A percentile compares a stretch with the other conserved stretches of the same genome.
Evolutionary conservation across 768 basidiomycete genomes (phyloP).

Genomic region (Rubroboletus satanas): DNA sequence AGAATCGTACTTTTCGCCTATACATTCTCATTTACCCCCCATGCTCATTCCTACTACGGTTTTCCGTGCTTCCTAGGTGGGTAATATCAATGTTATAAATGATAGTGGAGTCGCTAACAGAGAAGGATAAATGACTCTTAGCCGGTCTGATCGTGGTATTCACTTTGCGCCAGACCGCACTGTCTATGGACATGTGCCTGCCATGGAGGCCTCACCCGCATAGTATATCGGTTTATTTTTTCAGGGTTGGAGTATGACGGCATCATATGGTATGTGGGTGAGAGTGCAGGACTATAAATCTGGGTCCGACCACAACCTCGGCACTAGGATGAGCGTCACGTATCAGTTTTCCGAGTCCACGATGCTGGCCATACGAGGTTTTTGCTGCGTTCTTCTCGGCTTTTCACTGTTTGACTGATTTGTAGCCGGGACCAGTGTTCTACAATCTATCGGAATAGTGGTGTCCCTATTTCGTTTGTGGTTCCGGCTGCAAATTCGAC

Average conservation of each 20-base stretch:
- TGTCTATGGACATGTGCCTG: not conserved
- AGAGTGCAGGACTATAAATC: conserved; percentile 6
- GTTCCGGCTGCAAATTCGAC: conserved; percentile 14
- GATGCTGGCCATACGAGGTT: conserved; percentile 11
- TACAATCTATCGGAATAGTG: conserved; percentile 13
- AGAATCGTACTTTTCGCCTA: not conserved
- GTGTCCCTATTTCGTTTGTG: conserved; percentile 17
- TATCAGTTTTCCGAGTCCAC: conserved; percentile 14
- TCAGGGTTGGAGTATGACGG: conserved; percentile 2
- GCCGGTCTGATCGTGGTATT: not conserved
- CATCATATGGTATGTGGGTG: not conserved
- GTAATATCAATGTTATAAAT: not conserved
- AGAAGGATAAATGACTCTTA: not conserved
- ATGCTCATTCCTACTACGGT: not conserved
- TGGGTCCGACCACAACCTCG: not conserved
- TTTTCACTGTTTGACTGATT: conserved; percentile 1
- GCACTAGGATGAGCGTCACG: conserved; percentile 1
- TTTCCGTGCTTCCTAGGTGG: not conserved
- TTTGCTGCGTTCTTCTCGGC: not conserved
- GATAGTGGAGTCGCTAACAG: not conserved
- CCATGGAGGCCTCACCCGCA: not conserved
- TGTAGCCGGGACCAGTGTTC: conserved; percentile 4
- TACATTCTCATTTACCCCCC: not conserved
- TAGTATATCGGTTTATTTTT: not conserved
- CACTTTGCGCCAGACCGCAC: not conserved